phyloP scores from a whole-genome alignment of 257 asterid genomes.

The Gentiana dahurica region DNA sequence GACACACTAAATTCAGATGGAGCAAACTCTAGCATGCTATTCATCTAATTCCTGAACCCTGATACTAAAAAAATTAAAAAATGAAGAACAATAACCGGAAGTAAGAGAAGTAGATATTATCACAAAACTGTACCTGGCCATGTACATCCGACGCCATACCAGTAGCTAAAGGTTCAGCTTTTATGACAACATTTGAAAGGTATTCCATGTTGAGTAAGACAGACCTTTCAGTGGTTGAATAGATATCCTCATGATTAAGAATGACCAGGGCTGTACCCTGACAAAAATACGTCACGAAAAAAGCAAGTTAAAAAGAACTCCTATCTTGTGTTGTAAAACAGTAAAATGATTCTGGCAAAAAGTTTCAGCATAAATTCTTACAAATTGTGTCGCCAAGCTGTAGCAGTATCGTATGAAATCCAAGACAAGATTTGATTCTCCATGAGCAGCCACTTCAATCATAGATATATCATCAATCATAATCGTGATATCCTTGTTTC shows the following conservation, averaged over 20 bases:
- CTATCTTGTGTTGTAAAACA: no score
- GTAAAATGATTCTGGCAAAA: neutral
- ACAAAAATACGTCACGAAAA: slow-evolving; percentile 8
- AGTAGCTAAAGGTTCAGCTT: slow-evolving; percentile 85
- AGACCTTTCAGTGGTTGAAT: slow-evolving; percentile 41
- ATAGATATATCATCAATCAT: slow-evolving; percentile 82
- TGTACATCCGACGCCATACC: slow-evolving; percentile 90
- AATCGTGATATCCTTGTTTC: slow-evolving; percentile 28
- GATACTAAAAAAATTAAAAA: no score
- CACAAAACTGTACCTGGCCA: slow-evolving; percentile 61
- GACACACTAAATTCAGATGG: no score
- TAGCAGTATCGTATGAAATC: slow-evolving; percentile 78
- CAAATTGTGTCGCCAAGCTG: slow-evolving; percentile 64
- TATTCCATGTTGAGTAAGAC: slow-evolving; percentile 55
- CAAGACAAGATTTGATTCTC: slow-evolving; percentile 53
- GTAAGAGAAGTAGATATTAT: neutral
- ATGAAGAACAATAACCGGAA: neutral
- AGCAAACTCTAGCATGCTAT: no score
- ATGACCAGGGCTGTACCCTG: slow-evolving; percentile 64
- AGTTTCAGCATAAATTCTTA: slow-evolving; percentile 22
- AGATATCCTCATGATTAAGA: slow-evolving; percentile 76
- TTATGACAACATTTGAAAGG: slow-evolving; percentile 61
- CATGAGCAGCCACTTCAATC: slow-evolving; percentile 73
- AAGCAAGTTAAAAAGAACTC: neutral
- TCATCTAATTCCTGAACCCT: no score